Evolutionary conservation across 2,329 filamentous ascomycete genomes (phyloP), one percentile per base, ranked within the genome.

Genomic region (Colletotrichum sp.): DNA sequence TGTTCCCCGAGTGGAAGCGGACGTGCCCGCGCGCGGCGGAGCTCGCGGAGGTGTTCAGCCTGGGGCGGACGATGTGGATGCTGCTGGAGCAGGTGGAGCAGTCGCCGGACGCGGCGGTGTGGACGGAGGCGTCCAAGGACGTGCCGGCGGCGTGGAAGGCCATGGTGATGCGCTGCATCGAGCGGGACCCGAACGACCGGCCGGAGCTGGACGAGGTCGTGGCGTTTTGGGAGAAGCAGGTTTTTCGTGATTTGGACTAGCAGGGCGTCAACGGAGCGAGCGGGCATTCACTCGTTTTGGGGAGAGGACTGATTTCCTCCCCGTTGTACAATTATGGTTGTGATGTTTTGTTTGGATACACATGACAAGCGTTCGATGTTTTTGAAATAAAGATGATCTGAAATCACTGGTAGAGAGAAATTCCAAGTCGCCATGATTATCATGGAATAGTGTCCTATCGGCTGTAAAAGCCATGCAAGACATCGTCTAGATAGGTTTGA

Each of bases 1-100:
- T 79, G 6, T 76, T 77, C 13, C 75, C 75, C 2, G 71, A 75
- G 16, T 80, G 79, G 78, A 72, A 76, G 60, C 13, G 26, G 12
- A 70, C 34, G 9, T 79, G 75, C n/a, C 78, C 77, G 3, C 72
- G 72, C 18, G 79, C 79, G 13, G 67, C 72, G 10, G 78, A 79
- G 69, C 75, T 78, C 12, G 78, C 78, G 4, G 78, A 79, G 71
- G 78, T 79, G 6, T 79, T 79, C 30, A 77, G 78, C 24, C 63
- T 79, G 9, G 77, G 78, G 3, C 69, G 78, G n/a, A 71, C 73
- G 5, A 76, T 78, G 77, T 78, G 77, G 77, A 79, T 79, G 78
- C 57, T 79, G 21, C 67, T 79, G 26, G 76, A 78, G 57, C 76
- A 77, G 57, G 73, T 76, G 9, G 72, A 76, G 49, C 77, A 78